These are phyloP conservation scores for Omphalotus olearius DNA, from an alignment of 1,284 basidiomycete species.

Conservation along the genomic window DNA sequence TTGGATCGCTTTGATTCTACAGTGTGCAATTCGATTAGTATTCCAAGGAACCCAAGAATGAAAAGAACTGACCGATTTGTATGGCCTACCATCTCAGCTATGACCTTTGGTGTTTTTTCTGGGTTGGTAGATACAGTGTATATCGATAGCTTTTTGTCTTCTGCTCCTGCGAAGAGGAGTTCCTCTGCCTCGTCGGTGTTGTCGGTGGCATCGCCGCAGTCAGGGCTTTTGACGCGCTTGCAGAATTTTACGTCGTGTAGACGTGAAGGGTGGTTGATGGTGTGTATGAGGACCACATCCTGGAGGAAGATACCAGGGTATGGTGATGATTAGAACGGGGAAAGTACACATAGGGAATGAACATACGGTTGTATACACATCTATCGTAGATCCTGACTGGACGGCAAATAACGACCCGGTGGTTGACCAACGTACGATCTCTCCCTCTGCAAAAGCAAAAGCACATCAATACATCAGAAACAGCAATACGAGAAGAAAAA, in stretches of 20 bases:
- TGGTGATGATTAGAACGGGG: neutral
- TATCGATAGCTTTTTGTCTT: conserved; percentile 80
- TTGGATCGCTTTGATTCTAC: conserved; percentile 70
- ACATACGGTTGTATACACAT: conserved; percentile 77
- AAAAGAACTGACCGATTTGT: conserved; percentile 58
- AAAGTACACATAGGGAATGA: neutral
- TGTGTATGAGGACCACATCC: conserved; percentile 71
- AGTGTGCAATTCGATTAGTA: neutral
- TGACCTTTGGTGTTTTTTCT: conserved; percentile 39
- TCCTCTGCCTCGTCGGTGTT: conserved; percentile 41
- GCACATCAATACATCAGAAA: conserved; percentile 7
- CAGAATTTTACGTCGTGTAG: conserved; percentile 80
- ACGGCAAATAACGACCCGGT: conserved; percentile 77
- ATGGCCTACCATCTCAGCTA: conserved; percentile 70
- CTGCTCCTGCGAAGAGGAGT: conserved; percentile 76
- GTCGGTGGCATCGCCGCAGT: no score
- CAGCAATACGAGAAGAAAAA: neutral
- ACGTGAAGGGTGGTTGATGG: conserved; percentile 70
- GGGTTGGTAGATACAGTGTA: conserved; percentile 52
- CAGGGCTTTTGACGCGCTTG: conserved; percentile 34
- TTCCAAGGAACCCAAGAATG: conserved; percentile 2
- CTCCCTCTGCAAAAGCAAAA: conserved; percentile 71
- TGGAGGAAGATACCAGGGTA: conserved; percentile 24
- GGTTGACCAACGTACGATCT: conserved; percentile 80
- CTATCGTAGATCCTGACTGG: conserved; percentile 72